These are phyloP conservation scores for Suillus subaureus DNA, from an alignment of 768 basidiomycete genomes.

Conservation along the genomic window DNA sequence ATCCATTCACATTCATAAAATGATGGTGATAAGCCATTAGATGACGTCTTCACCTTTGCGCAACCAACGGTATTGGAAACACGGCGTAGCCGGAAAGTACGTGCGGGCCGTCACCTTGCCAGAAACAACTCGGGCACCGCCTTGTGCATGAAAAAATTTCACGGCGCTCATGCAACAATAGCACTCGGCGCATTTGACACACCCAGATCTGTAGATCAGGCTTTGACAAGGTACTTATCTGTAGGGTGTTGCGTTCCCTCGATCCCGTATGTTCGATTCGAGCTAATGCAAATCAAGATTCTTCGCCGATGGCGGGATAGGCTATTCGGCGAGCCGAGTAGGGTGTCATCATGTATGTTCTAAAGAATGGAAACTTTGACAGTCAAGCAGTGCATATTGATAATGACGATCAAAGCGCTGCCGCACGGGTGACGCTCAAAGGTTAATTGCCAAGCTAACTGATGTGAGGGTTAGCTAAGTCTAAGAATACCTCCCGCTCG, in stretches of 20 bases:
- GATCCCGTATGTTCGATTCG: background rate
- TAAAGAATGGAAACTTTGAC: background rate
- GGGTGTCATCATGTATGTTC: background rate
- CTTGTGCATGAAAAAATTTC: background rate
- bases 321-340: background rate
- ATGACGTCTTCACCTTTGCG: background rate
- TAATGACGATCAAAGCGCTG: conserved; percentile 2
- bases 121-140: background rate
- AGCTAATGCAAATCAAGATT: background rate
- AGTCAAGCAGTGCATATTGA: background rate
- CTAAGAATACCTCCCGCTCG: background rate
- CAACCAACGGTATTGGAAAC: too few species aligned
- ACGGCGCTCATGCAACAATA: background rate
- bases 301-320: background rate
- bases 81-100: too few species aligned
- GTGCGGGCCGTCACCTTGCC: background rate
- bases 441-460: background rate
- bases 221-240: background rate
- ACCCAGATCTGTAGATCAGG: background rate
- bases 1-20: background rate
- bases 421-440: background rate
- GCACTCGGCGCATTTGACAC: background rate
- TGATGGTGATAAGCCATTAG: background rate
- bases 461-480: background rate
- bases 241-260: background rate